Base-by-base conservation (phyloP, 176 grass and related monocot genomes). In the Luzula sylvatica region DNA sequence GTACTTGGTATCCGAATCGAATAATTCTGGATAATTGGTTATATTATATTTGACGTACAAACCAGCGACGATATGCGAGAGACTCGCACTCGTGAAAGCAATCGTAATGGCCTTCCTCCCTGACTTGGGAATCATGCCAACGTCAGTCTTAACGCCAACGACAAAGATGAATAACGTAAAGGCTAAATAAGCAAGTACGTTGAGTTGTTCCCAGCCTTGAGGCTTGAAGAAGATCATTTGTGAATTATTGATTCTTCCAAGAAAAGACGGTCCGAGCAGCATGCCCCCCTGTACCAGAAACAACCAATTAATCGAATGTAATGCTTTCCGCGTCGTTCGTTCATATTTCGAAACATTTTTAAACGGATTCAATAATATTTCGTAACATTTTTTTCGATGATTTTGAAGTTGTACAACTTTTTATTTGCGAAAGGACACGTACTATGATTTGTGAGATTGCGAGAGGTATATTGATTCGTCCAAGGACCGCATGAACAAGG, bases 391-490 rank as follows among this genome's bases (percentile, higher is more conserved):
- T n/a, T n/a, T n/a, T n/a, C n/a, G n/a, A n/a, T n/a, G n/a, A n/a
- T n/a, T n/a, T n/a, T n/a, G n/a, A n/a, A n/a, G n/a, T n/a, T n/a
- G n/a, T n/a, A n/a, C n/a, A n/a, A n/a, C n/a, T n/a, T n/a, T n/a
- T n/a, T n/a, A n/a, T n/a, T n/a, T n/a, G n/a, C n/a, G n/a, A n/a
- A n/a, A n/a, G n/a, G n/a, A n/a, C n/a, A 51, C 58, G 15, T 70
- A 88, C 85, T 42, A 86, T 22, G 65, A 93, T 83, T 48, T 93
- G 87, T 48, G 77, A 93, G 56, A 94, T 71, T 77, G 70, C 80
- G 42, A 81, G 25, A 2, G 86, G 86, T 32, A 73, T 13, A n/a
- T 46, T 22, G 55, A 55, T 7, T 32, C 75, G 75, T 29, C 58
- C 11, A 69, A 77, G 65, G 1, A 71, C 0, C 18, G 47, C 47